Base-by-base conservation (phyloP, 1,139 yeast genomes). In the Pichia sp. region DNA sequence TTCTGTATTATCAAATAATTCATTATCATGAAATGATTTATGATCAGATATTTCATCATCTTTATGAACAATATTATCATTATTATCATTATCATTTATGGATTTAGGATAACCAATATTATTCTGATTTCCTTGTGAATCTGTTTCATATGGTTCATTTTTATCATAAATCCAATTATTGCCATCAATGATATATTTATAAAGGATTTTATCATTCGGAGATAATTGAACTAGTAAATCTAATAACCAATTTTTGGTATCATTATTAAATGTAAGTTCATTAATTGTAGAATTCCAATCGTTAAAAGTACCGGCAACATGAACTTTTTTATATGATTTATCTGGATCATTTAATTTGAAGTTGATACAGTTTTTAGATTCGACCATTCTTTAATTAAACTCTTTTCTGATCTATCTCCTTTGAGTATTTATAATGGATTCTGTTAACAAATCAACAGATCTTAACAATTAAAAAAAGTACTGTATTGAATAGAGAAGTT, bases 181-280 rank as follows among this genome's bases (percentile, higher is more conserved):
- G 2, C 46, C 52, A 39, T 58, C 48, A 8, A 51, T 49, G 6
- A 60, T 57, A 42, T 54, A 60, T 40, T 60, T 60, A 46, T 55
- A 60, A 22, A 45, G 36, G 22, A 57, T 40, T 37, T 56, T 56
- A 6, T 51, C 50, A 30, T 48, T 43, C 9, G 32, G 40, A 6
- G 46, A 39, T 5, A 36, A 23, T 11, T 43, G 43, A 1, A 44
- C 40, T 6, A 40, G n/a, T 12, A 49, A 10, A 2, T 39, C 37
- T 9, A 30, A 27, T 4, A 27, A 23, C 56, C 55, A 53, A n/a
- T 24, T 25, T 16, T 44, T 41, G 11, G 35, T 27, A 6, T 25
- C 26, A 4, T 12, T 31, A 22, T 50, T 44, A 31, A 43, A 49
- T 2, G 22, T 9, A 23, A 51, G 11, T 7, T 31, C 7, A 28